Conservation (phyloP, 768 basidiomycete species). For the Boletus eberwhitei region DNA sequence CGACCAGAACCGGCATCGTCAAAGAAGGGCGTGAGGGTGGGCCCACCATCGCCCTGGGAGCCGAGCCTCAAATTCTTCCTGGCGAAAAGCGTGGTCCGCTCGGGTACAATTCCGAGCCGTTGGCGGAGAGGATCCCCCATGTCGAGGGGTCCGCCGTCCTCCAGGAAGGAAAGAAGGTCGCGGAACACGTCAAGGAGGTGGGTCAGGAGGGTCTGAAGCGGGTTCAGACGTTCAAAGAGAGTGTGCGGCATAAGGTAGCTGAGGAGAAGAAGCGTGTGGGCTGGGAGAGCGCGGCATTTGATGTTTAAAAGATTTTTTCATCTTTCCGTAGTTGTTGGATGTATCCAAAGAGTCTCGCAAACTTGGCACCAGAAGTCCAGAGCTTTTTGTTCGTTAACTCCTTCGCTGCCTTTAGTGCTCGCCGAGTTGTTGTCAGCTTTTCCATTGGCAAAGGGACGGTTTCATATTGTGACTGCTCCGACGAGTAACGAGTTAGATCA, state of each 20-base stretch:
- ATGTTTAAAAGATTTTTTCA: constrained; percentile 20
- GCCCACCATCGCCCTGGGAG: constrained; percentile 59
- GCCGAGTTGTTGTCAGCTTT: no score
- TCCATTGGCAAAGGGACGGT: no score
- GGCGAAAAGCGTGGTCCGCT: constrained; percentile 67
- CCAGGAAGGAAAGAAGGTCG: constrained; percentile 16
- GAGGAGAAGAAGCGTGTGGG: constrained; percentile 38
- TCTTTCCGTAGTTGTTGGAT: neutral
- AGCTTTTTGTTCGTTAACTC: no score
- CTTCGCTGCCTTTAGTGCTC: no score
- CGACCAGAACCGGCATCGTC: constrained; percentile 64
- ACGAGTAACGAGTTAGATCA: no score
- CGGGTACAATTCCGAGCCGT: constrained; percentile 47
- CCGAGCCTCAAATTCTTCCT: constrained; percentile 68
- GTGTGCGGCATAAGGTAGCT: constrained; percentile 39
- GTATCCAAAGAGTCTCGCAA: neutral
- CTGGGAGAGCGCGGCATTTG: constrained; percentile 51
- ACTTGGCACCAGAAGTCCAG: no score
- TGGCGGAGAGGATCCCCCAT: constrained; percentile 11
- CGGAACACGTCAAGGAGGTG: constrained; percentile 34
- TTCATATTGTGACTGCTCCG: no score
- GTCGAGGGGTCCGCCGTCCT: neutral
- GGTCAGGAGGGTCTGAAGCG: constrained; percentile 35
- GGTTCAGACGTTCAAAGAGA: constrained; percentile 42
- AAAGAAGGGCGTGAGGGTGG: constrained; percentile 41